A percentile compares a stretch with the other conserved stretches of the same genome.
These are phyloP conservation scores for Teunomyces kruisii DNA, from an alignment of 805 yeast species.

Conservation along the genomic window DNA sequence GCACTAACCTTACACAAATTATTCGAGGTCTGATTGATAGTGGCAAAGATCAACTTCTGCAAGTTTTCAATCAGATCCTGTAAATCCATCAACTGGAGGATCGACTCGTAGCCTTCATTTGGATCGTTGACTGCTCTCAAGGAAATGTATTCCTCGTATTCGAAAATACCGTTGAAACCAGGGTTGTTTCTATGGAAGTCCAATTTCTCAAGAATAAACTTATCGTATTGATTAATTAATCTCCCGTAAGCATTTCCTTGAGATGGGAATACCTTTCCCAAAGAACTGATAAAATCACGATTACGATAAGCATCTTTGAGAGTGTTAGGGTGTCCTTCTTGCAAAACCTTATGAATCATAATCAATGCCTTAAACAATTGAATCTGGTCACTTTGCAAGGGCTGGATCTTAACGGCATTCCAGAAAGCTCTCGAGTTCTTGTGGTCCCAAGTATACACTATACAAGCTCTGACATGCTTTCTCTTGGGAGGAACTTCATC, in stretches of 20 bases:
- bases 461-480: conserved; percentile 93
- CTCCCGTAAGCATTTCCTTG: conserved; percentile 59
- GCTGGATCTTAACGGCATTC: conserved; percentile 76
- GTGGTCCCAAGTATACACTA: conserved; percentile 96
- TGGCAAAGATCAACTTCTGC: conserved; percentile 72
- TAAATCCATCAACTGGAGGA: conserved; percentile 78
- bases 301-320: conserved; percentile 78
- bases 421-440: conserved; percentile 81
- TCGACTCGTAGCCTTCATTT: conserved; percentile 90
- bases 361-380: conserved; percentile 85
- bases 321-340: conserved; percentile 93
- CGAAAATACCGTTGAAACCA: conserved; percentile 93
- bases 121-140: conserved; percentile 87
- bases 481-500: conserved; percentile 94
- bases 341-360: conserved; percentile 86
- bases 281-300: conserved; percentile 71
- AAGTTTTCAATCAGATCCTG: conserved; percentile 83
- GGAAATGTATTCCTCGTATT: conserved; percentile 91
- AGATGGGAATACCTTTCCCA: conserved; percentile 55
- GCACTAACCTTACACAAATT: conserved; percentile 82
- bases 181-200: conserved; percentile 81
- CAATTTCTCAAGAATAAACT: conserved; percentile 67
- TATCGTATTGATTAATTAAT: conserved; percentile 74
- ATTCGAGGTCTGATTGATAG: conserved; percentile 57
- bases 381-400: conserved; percentile 77